Evolutionary conservation across 768 basidiomycete species (phyloP), one percentile per base, ranked within the genome.

Genomic region (Dacryopinax primogenitus): DNA sequence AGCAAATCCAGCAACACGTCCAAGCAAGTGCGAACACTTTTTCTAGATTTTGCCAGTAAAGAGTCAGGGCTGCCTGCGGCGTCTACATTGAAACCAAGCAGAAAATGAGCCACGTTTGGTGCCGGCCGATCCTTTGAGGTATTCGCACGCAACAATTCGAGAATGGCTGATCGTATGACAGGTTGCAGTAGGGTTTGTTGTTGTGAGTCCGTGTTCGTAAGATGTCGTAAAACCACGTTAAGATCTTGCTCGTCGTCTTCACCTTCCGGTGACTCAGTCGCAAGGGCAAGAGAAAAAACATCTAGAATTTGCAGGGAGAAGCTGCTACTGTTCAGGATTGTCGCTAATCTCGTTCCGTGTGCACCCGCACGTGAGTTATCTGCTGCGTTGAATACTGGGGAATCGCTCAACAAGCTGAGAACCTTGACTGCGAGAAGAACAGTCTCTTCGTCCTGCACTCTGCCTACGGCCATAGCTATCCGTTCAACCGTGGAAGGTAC

Each of bases 81-180:
- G 23, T 69, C 68, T 61, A 73, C 70, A 34, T 89, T 88, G 70
- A 94, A 90, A 0, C 78, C 79, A 23, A 96, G 80, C 12, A 97
- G 77, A 76, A 90, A 89, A 74, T 96, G 93, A 0, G 88, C 88
- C 21, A 95, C 71, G 70, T 93, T 96, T 4, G 93, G 92, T 69
- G 84, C 90, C 0, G 83, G 75, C 9, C 81, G 76, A 45, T 78
- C 80, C 0, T 76, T 73, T n/a, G 81, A 77, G 0, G 92, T 92
- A 66, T 87, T 88, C 65, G 84, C 83, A 41, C 91, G 83, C 63
- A 98, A 79, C 12, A 98, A 77, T 67, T 94, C 86, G 61, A 98
- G 82, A 3, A 90, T 84, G 0, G 88, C 84, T 0, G 88, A 76
- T 36, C 90, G 77, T 64, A 87, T 89, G 0, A 86, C 84, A 67